Conservation (phyloP, 73 alveolate species). For the Tetrahymena thermophila region DNA sequence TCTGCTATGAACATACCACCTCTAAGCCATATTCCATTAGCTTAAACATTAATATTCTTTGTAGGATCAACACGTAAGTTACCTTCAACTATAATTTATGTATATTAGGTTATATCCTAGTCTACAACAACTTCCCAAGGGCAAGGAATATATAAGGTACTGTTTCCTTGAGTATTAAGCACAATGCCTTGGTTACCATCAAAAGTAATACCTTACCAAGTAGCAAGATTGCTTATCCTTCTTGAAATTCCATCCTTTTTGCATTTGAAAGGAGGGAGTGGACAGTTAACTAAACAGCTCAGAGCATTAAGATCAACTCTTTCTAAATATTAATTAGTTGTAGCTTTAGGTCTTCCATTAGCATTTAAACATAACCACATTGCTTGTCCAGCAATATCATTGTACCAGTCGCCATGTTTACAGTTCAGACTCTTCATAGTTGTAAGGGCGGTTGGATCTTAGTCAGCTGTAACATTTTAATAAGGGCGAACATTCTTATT, state of each 20-base stretch:
- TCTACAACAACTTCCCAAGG: not conserved
- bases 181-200: not conserved
- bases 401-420: slow-evolving; percentile 36
- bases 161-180: not conserved
- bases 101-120: not conserved
- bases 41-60: slow-evolving; percentile 5
- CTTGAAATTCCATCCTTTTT: not conserved
- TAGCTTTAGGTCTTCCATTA: not conserved
- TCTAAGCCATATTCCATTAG: slow-evolving; percentile 10
- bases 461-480: not conserved
- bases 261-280: not conserved
- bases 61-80: slow-evolving; percentile 4
- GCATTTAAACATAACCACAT: slow-evolving; percentile 16
- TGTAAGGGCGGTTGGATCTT: slow-evolving; percentile 1
- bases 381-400: slow-evolving; percentile 8
- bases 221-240: slow-evolving; percentile 5
- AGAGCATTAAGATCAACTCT: slow-evolving; percentile 9
- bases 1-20: slow-evolving; percentile 29
- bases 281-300: slow-evolving; percentile 8
- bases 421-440: not conserved
- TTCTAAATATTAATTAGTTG: not conserved
- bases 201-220: slow-evolving; percentile 3
- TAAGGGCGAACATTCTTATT: not conserved
- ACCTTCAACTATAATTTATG: slow-evolving; percentile 3
- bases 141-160: not conserved